These are phyloP conservation scores for Aphanomyces cochlioides DNA, from an alignment of 352 stramenopile species.

Conservation along the genomic window DNA sequence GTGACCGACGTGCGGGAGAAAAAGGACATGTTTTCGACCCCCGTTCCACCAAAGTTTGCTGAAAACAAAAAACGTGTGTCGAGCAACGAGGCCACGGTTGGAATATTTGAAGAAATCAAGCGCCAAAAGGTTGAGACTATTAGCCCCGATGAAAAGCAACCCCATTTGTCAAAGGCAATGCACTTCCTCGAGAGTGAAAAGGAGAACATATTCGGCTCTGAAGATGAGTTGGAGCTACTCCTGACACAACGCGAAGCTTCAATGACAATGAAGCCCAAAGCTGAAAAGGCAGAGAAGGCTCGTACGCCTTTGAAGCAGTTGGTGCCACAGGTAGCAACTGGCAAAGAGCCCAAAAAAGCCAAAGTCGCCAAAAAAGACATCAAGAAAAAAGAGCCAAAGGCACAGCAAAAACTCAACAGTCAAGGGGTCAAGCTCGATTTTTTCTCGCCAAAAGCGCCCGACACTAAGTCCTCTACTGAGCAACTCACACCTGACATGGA, in stretches of 20 bases:
- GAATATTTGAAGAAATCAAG: slow-evolving; percentile 26
- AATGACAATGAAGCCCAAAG: slow-evolving; percentile 38
- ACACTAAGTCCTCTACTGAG: neutral
- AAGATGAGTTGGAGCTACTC: slow-evolving; percentile 42
- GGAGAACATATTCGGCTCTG: slow-evolving; percentile 19
- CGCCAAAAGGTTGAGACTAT: slow-evolving; percentile 12
- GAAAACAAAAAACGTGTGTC: slow-evolving; percentile 7
- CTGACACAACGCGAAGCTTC: slow-evolving; percentile 35
- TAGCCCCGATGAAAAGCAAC: slow-evolving; percentile 23
- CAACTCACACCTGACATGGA: neutral
- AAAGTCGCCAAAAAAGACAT: neutral
- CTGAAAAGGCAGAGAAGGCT: slow-evolving; percentile 46
- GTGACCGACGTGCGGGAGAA: neutral
- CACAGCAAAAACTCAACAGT: neutral
- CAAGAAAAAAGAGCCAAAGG: neutral
- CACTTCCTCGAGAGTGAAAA: slow-evolving; percentile 25
- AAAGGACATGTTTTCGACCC: slow-evolving; percentile 6
- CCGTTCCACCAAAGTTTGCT: neutral
- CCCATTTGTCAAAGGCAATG: slow-evolving; percentile 18
- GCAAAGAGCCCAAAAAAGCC: neutral
- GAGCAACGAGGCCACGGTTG: neutral
- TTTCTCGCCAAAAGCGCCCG: slow-evolving; percentile 18
- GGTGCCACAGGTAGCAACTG: neutral
- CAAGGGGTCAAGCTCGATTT: slow-evolving; percentile 10
- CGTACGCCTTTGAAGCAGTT: slow-evolving; percentile 37